Conservation (phyloP, 192 early-diverging fungal genomes). For the Tieghemiomyces parasiticus region DNA sequence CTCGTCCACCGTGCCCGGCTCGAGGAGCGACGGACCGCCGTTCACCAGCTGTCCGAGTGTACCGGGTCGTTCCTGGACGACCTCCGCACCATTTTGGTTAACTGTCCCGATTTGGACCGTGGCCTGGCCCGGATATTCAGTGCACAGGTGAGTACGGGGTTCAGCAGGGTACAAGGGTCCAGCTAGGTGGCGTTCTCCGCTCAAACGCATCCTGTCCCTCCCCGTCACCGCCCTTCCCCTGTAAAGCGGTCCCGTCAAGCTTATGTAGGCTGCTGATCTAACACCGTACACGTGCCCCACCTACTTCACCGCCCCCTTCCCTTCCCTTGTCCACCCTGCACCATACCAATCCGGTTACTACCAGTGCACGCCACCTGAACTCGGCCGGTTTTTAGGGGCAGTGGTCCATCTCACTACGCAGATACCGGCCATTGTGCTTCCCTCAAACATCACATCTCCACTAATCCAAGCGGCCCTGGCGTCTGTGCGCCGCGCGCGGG, state of each 20-base stretch:
- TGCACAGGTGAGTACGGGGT: too few relatives aligned
- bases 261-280: too few relatives aligned
- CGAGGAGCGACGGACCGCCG: slow-evolving; percentile 38
- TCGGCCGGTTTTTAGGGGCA: slow-evolving; percentile 13
- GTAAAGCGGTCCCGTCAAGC: too few relatives aligned
- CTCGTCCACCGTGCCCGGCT: slow-evolving; percentile 35
- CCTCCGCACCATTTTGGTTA: slow-evolving; percentile 22
- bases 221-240: too few relatives aligned
- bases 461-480: not conserved
- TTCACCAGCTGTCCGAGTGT: slow-evolving; percentile 35
- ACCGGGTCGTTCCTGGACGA: slow-evolving; percentile 20
- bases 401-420: not conserved
- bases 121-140: slow-evolving; percentile 47
- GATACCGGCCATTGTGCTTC: not conserved
- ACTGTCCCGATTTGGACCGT: slow-evolving; percentile 47
- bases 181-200: too few relatives aligned
- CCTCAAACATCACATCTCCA: not conserved
- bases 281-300: too few relatives aligned
- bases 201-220: too few relatives aligned
- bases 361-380: slow-evolving; percentile 43
- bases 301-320: too few relatives aligned
- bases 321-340: too few relatives aligned
- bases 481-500: too few relatives aligned
- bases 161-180: too few relatives aligned
- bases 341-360: too few relatives aligned